Percentiles rank a stretch among this genome's conserved stretches.
Conservation (phyloP, 2,329 filamentous ascomycete genomes). For the Geosmithia putterillii region DNA sequence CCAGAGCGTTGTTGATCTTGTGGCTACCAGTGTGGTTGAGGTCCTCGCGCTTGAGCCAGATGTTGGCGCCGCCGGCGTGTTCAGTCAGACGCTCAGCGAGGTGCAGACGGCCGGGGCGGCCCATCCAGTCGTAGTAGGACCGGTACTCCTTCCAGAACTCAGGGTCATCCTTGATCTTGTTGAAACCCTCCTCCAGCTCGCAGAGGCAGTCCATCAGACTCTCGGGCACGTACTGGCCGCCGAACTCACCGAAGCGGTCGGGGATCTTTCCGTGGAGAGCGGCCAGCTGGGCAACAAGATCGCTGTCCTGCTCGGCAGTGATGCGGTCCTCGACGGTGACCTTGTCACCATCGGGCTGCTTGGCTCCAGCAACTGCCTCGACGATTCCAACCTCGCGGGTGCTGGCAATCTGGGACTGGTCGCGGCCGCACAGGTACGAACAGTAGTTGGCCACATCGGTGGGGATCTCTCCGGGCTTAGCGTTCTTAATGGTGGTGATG, state of each 20-base stretch:
- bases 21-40: constrained; percentile 96
- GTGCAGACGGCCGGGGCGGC: constrained; percentile 83
- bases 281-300: constrained; percentile 73
- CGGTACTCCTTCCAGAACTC: constrained; percentile 96
- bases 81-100: constrained; percentile 79
- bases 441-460: constrained; percentile 81
- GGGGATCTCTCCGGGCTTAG: constrained; percentile 20
- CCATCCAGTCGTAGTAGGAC: constrained; percentile 96
- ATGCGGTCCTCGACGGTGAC: constrained; percentile 55
- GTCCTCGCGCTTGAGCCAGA: constrained; percentile 97
- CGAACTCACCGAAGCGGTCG: constrained; percentile 86
- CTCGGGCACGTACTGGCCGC: constrained; percentile 94
- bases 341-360: constrained; percentile 17
- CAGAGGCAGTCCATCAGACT: constrained; percentile 94
- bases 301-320: constrained; percentile 34
- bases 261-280: constrained; percentile 72
- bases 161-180: constrained; percentile 73
- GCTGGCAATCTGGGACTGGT: constrained; percentile 16
- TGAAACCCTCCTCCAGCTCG: constrained; percentile 84
- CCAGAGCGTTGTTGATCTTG: constrained; percentile 98
- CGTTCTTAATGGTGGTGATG: constrained; percentile 55
- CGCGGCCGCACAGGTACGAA: constrained; percentile 48
- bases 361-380: constrained; percentile 47
- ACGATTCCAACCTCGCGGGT: constrained; percentile 59
- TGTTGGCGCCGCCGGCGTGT: constrained; percentile 81